Percentiles rank a stretch among this genome's conserved stretches.
Conservation (phyloP, 1,139 yeast species). For the Kazachstania sp. region DNA sequence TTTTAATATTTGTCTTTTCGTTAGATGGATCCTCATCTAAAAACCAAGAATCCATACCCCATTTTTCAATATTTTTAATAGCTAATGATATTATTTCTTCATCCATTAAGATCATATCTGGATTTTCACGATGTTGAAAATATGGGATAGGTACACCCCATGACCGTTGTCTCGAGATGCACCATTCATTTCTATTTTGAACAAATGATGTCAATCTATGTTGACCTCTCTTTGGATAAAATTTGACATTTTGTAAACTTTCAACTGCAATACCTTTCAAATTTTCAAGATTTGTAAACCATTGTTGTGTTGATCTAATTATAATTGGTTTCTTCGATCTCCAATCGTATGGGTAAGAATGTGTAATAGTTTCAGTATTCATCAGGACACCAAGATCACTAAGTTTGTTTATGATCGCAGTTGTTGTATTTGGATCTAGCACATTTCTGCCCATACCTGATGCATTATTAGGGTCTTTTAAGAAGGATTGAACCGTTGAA, state of each 20-base stretch:
- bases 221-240: slow-evolving; percentile 65
- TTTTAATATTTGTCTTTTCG: slow-evolving; percentile 42
- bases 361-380: slow-evolving; percentile 47
- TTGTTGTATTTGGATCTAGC: slow-evolving; percentile 47
- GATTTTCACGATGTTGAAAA: slow-evolving; percentile 46
- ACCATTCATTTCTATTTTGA: slow-evolving; percentile 84
- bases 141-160: slow-evolving; percentile 99
- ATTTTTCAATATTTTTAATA: slow-evolving; percentile 28
- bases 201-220: slow-evolving; percentile 68
- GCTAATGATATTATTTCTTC: slow-evolving; percentile 30
- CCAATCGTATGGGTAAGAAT: slow-evolving; percentile 97
- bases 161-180: slow-evolving; percentile 87
- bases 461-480: slow-evolving; percentile 34
- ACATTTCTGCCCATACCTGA: slow-evolving; percentile 52
- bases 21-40: slow-evolving; percentile 31
- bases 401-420: slow-evolving; percentile 39
- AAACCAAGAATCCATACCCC: slow-evolving; percentile 78
- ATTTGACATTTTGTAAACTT: slow-evolving; percentile 54
- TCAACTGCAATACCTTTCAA: slow-evolving; percentile 56
- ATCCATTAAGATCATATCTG: slow-evolving; percentile 31
- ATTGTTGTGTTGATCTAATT: slow-evolving; percentile 90
- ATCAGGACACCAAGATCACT: slow-evolving; percentile 40
- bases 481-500: slow-evolving; percentile 19
- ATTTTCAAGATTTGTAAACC: slow-evolving; percentile 83
- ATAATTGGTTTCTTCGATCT: slow-evolving; percentile 92